Base-by-base conservation (phyloP, 2,329 filamentous ascomycete species). In the Pestalotiopsis sp. region DNA sequence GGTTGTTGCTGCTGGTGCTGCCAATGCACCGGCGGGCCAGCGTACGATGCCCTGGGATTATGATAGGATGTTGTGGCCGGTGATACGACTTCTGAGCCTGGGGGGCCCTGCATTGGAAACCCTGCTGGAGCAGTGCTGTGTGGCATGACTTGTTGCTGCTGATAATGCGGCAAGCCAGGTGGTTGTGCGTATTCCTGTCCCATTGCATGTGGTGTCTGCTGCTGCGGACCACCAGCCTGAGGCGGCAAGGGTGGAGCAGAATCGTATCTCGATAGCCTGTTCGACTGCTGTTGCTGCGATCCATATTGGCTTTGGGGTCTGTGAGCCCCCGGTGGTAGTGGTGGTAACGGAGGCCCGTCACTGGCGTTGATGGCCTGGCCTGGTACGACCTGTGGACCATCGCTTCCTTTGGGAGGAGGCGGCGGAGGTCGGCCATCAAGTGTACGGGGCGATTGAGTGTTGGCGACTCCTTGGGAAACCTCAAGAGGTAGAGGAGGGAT, bases 401-500 rank as follows among this genome's bases (percentile, higher is more conserved):
- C 69, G 67, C 73, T 69, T 69, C 82, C 74, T 78, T 90, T 90
- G 0, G 88, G 89, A 0, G 89, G 86, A 1, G 85, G 85, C 4
- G 83, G 83, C 0, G 85, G 85, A 3, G 83, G 82, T 10, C 78
- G 78, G 6, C 75, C 71, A 58, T 78, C 77, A 61, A 71, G 74
- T 6, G 71, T 71, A 60, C 72, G 73, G 11, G 71, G 81, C 70
- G 73, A 81, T 57, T 75, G 82, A 66, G 69, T 68, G 30, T 75
- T 78, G 38, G 73, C 76, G 3, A 75, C 71, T n/a, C 81, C 79
- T 35, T 78, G 79, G 59, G 83, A 81, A 68, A 91, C 81, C 73
- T 91, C 90, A 30, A 89, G 88, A 9, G 92, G 92, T 20, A 92
- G 83, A 66, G 92, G 92, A 68, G 92, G 92, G n/a, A 92, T 79